A percentile compares a stretch with the other conserved stretches of the same genome.
These are phyloP conservation scores for Afroboletus lepidellus DNA, from an alignment of 1,284 basidiomycete species.

Conservation along the genomic window DNA sequence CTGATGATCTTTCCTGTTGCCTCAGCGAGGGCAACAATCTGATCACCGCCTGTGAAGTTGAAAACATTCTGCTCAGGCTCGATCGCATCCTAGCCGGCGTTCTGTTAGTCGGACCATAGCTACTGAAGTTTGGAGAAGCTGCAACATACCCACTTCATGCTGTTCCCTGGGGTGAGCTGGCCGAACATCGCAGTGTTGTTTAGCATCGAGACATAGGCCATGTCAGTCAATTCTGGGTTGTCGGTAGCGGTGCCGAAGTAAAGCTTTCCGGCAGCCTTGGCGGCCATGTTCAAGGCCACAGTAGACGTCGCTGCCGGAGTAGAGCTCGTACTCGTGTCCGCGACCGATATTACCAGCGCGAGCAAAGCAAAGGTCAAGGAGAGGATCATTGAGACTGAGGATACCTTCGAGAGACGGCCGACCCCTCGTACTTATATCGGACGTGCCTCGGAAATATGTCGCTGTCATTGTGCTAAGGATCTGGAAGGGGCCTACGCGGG, in stretches of 20 bases:
- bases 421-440: constrained; percentile 1
- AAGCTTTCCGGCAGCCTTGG: constrained; percentile 48
- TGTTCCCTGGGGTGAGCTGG: constrained; percentile 23
- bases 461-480: neutral
- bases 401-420: neutral
- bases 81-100: constrained; percentile 13
- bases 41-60: constrained; percentile 27
- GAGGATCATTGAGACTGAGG: neutral
- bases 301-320: constrained; percentile 11
- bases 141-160: constrained; percentile 23
- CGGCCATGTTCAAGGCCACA: constrained; percentile 37
- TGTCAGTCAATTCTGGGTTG: constrained; percentile 50
- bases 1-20: constrained; percentile 19
- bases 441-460: constrained; percentile 1
- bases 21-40: constrained; percentile 27
- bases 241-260: constrained; percentile 65
- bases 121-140: neutral
- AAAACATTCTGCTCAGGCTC: constrained; percentile 28
- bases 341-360: constrained; percentile 1
- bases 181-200: constrained; percentile 14
- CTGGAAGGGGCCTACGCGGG: neutral
- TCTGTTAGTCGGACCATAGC: neutral
- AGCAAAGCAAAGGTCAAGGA: constrained; percentile 5
- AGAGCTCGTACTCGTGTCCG: constrained; percentile 1
- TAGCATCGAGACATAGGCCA: constrained; percentile 37